These are phyloP conservation scores for Rhizoclosmatium sp. DNA, from an alignment of 192 early-diverging fungal species.

Conservation along the genomic window DNA sequence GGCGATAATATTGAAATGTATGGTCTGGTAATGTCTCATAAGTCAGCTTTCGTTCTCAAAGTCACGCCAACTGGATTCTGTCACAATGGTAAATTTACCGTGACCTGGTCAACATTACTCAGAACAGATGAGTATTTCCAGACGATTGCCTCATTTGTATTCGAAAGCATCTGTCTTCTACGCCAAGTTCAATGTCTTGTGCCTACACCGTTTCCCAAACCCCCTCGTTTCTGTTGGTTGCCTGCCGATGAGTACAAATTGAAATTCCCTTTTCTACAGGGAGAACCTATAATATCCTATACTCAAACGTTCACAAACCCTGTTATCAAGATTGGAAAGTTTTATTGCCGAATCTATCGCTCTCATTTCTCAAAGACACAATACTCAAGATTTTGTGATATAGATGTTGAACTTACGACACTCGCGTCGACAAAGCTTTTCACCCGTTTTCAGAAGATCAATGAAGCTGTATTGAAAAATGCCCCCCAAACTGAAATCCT, in stretches of 20 bases:
- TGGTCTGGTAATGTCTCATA: background rate
- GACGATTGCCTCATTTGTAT: background rate
- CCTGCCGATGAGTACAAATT: background rate
- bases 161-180: background rate
- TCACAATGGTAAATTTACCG: background rate
- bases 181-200: background rate
- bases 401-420: background rate
- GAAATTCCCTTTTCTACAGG: background rate
- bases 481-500: background rate
- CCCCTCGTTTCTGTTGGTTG: background rate
- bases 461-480: background rate
- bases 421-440: background rate
- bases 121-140: background rate
- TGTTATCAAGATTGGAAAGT: background rate
- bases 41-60: background rate
- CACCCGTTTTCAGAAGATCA: no score
- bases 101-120: background rate
- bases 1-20: background rate
- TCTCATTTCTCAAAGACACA: background rate
- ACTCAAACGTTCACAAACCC: background rate
- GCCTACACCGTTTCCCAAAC: background rate
- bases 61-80: background rate
- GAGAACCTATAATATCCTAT: background rate
- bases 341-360: background rate
- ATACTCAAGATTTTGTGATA: background rate